phyloP scores from a whole-genome alignment of 2,329 filamentous ascomycete species.

The Alternaria viburni region DNA sequence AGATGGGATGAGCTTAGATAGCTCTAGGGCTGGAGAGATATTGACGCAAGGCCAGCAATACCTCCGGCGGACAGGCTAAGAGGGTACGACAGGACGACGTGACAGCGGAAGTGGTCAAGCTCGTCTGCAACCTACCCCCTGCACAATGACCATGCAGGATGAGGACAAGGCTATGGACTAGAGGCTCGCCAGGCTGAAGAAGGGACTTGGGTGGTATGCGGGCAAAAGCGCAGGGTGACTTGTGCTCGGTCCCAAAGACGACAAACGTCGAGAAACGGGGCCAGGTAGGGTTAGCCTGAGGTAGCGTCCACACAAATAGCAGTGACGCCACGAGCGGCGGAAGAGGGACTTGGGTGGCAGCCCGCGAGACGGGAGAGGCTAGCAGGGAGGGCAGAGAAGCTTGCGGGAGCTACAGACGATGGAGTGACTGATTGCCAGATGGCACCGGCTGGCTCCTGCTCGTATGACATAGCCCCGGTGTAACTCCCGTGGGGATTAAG shows the following conservation, averaged over 20 bases:
- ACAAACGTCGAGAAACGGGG: constrained; percentile 38
- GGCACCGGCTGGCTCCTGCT: constrained; percentile 40
- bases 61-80: constrained; percentile 33
- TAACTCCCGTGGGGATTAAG: constrained; percentile 46
- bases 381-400: constrained; percentile 43
- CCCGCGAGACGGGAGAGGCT: constrained; percentile 45
- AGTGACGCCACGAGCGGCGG: constrained; percentile 42
- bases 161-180: constrained; percentile 45
- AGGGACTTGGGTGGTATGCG: constrained; percentile 37
- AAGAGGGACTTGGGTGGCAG: constrained; percentile 38
- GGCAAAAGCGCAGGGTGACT: constrained; percentile 45
- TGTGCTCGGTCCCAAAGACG: constrained; percentile 43
- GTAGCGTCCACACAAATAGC: constrained; percentile 44
- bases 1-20: constrained; percentile 40
- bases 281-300: constrained; percentile 34
- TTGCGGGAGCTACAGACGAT: constrained; percentile 47
- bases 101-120: constrained; percentile 44
- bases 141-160: constrained; percentile 44
- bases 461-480: constrained; percentile 50
- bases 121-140: constrained; percentile 43
- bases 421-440: constrained; percentile 43
- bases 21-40: constrained; percentile 39
- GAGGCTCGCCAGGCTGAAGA: constrained; percentile 35
- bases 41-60: constrained; percentile 34
- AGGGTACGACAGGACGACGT: constrained; percentile 38